Evolutionary conservation across 2,329 filamentous ascomycete genomes (phyloP), one percentile per base, ranked within the genome.

Genomic region (Ascochyta fabae): DNA sequence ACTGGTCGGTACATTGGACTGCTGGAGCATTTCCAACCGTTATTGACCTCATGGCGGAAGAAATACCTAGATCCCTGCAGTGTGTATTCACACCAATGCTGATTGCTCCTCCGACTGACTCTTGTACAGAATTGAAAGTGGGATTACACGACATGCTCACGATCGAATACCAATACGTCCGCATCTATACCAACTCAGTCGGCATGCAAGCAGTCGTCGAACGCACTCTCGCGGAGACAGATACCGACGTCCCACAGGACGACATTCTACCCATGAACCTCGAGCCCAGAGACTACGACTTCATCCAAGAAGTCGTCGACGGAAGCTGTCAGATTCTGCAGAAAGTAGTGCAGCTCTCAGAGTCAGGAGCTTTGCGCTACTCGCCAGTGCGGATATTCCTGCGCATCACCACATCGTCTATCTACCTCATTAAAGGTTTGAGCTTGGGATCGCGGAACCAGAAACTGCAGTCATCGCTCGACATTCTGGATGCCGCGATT

Each of bases 151-250:
- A 81, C 38, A 79, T 81, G 57, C 72, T 85, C 0, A 79, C 79
- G 13, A 83, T 85, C 15, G 83, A 85, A 55, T 85, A 78, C 42
- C 74, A 79, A 29, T 78, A 78, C 43, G 71, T 78, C 1, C 66
- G 76, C 2, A 75, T 78, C 15, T 79, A 78, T 48, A 77, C 76
- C 35, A 80, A 80, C 42, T 79, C 77, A 0, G 76, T 85, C 6
- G 82, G 82, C 3, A 81, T 85, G 70, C 83, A 85, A 66, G 83
- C 83, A 2, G 79, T 85, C 3, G 81, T 84, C 3, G 83, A 85
- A 55, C 79, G 82, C n/a, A 79, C 78, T 1, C 71, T 82, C n/a
- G 70, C 72, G 6, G 72, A 75, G 47, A 69, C 71, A 22, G 72
- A 76, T 57, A 69, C 70, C 4, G 70, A 74, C 12, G 69, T 68